phyloP scores from a whole-genome alignment of 305 asterid genomes.

The Solanum chacoense region DNA sequence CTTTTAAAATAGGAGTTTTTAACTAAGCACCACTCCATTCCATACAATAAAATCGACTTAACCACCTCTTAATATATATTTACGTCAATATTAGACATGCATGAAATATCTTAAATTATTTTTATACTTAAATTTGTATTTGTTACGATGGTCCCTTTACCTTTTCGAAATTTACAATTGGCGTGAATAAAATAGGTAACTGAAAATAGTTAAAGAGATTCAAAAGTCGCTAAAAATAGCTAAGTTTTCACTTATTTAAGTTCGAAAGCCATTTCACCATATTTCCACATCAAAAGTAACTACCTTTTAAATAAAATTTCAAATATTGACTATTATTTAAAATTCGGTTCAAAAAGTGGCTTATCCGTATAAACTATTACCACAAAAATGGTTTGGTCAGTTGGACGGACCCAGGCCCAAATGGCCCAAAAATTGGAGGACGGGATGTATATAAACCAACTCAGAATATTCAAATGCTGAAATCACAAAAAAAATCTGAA shows the following conservation, averaged over 20 bases:
- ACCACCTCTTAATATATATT: not conserved
- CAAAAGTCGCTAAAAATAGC: not conserved
- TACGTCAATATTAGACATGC: too few relatives aligned
- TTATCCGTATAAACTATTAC: not conserved
- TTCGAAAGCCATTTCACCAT: not conserved
- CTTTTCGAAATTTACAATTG: not conserved
- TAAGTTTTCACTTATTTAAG: not conserved
- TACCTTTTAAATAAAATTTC: not conserved
- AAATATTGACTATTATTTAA: not conserved
- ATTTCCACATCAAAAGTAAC: not conserved
- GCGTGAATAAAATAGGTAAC: not conserved
- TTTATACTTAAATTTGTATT: not conserved
- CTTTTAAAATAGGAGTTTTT: not conserved
- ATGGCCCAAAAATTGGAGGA: not conserved
- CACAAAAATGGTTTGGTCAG: not conserved
- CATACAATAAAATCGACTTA: too few relatives aligned
- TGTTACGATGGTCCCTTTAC: not conserved
- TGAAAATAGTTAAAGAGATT: not conserved
- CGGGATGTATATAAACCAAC: constrained; percentile 18
- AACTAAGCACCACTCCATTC: not conserved
- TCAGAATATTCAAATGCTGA: constrained; percentile 46
- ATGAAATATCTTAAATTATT: not conserved
- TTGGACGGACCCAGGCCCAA: not conserved
- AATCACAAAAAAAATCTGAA: not conserved
- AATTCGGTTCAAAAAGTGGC: not conserved